A percentile compares a stretch with the other conserved stretches of the same genome.
Conservation (phyloP, 2,329 filamentous ascomycete genomes). For the Monilinia laxa region DNA sequence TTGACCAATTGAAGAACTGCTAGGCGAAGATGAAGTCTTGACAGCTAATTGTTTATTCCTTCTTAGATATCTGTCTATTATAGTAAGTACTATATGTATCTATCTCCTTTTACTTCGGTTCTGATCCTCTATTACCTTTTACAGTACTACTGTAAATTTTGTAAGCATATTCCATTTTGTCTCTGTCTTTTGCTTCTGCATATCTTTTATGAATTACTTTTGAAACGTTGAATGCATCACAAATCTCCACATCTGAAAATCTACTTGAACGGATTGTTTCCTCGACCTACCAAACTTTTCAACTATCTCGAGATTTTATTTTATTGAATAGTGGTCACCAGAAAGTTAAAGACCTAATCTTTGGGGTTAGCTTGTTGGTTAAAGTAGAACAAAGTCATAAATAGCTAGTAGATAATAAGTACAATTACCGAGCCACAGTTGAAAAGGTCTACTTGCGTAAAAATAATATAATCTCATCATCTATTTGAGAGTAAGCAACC, state of each 20-base stretch:
- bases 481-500: neutral
- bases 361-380: neutral
- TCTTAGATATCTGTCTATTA: no score
- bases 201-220: no score
- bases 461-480: neutral
- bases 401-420: neutral
- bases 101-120: neutral
- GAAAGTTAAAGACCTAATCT: neutral
- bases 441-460: conserved; percentile 7
- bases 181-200: no score
- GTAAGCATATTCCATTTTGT: no score
- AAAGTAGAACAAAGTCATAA: neutral
- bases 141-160: no score
- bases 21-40: no score
- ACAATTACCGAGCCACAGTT: conserved; percentile 1
- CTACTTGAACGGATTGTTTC: neutral
- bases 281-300: no score
- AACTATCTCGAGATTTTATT: no score
- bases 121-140: neutral
- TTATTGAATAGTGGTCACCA: neutral
- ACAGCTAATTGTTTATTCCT: no score
- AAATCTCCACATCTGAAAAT: no score
- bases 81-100: no score
- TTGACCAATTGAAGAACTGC: neutral
- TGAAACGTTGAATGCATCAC: no score